Conservation (phyloP, 2,329 filamentous ascomycete genomes). For the Xylariaceae sp. region DNA sequence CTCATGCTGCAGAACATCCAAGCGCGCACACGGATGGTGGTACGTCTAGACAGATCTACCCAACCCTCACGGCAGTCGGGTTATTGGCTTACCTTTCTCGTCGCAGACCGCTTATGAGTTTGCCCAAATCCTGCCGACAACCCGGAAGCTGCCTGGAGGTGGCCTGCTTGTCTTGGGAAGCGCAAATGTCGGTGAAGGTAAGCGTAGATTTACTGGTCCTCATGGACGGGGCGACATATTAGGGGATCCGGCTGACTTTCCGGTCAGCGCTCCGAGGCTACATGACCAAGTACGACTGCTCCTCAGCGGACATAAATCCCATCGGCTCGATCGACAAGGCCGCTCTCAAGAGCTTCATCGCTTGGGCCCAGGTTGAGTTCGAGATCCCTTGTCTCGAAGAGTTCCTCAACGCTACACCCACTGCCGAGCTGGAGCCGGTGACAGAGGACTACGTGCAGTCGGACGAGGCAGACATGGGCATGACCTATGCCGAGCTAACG, state of each 20-base stretch:
- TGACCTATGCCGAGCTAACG: conserved; percentile 45
- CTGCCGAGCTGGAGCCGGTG: conserved; percentile 40
- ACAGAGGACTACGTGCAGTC: conserved; percentile 4
- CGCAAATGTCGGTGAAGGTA: not conserved
- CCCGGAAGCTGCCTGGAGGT: conserved; percentile 32
- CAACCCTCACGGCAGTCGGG: too few relatives aligned
- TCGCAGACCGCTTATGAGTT: conserved; percentile 51
- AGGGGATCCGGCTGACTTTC: not conserved
- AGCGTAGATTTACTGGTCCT: not conserved
- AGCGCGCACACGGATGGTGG: conserved; percentile 57
- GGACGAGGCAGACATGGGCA: conserved; percentile 36
- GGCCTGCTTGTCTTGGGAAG: not conserved
- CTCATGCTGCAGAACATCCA: conserved; percentile 64
- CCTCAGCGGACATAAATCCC: conserved; percentile 51
- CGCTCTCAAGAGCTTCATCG: conserved; percentile 61
- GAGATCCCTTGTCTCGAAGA: conserved; percentile 39
- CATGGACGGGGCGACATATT: not conserved
- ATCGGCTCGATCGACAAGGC: conserved; percentile 53
- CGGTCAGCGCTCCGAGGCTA: conserved; percentile 28
- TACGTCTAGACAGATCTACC: too few relatives aligned
- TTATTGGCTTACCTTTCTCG: too few relatives aligned
- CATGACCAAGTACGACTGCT: conserved; percentile 34
- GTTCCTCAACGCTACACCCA: conserved; percentile 56
- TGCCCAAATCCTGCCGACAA: conserved; percentile 55
- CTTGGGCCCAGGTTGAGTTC: conserved; percentile 51